Conservation (phyloP, 2,329 filamentous ascomycete genomes). For the Microcyclosporella mali region DNA sequence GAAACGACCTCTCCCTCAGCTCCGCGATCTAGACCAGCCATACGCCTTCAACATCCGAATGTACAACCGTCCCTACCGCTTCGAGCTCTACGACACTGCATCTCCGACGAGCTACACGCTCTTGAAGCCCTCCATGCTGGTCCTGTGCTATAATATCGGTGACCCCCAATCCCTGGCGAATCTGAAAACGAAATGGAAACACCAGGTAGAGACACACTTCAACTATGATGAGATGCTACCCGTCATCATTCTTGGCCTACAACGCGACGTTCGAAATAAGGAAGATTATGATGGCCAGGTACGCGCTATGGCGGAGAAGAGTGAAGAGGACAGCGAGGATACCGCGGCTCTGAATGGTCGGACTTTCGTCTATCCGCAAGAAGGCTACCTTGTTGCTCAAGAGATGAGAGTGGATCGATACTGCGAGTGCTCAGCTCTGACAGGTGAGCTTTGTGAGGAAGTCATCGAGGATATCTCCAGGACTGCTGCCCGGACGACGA, state of each 20-base stretch:
- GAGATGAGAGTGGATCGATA: constrained; percentile 57
- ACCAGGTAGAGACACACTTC: constrained; percentile 46
- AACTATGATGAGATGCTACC: constrained; percentile 48
- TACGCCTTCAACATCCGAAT: constrained; percentile 54
- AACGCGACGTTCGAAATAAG: constrained; percentile 50
- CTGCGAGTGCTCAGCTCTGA: constrained; percentile 57
- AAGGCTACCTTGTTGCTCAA: constrained; percentile 47
- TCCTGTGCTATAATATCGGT: constrained; percentile 55
- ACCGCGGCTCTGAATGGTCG: constrained; percentile 30
- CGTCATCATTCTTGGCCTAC: constrained; percentile 54
- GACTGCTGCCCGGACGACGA: constrained; percentile 54
- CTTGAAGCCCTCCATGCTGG: constrained; percentile 48
- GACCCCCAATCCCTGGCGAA: constrained; percentile 46
- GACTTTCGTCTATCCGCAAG: constrained; percentile 47
- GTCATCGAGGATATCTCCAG: constrained; percentile 56
- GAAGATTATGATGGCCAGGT: constrained; percentile 33
- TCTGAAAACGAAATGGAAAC: constrained; percentile 41
- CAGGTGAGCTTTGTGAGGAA: constrained; percentile 51
- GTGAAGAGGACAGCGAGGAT: constrained; percentile 21
- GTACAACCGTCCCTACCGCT: constrained; percentile 49
- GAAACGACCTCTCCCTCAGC: constrained; percentile 32
- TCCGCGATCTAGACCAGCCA: constrained; percentile 53
- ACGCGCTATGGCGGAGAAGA: constrained; percentile 9
- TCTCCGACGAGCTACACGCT: constrained; percentile 53
- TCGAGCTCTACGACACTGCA: constrained; percentile 53